phyloP scores from a whole-genome alignment of 306 rosid species.

The Gastrolobium bilobum region DNA sequence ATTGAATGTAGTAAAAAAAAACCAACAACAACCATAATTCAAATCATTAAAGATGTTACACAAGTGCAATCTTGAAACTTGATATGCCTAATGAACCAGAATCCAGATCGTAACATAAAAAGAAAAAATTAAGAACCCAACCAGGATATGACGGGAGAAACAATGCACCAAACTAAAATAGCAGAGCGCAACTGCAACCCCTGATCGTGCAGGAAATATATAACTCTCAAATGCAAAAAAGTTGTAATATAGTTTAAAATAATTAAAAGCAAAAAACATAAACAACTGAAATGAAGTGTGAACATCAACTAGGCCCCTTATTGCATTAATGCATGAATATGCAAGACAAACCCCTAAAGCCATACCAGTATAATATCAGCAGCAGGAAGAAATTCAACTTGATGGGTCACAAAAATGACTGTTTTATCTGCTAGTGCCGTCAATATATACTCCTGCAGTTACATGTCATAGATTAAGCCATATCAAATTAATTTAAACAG shows the following conservation, averaged over 20 bases:
- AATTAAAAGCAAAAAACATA: background rate
- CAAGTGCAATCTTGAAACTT: conserved; percentile 1
- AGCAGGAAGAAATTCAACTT: conserved; percentile 89
- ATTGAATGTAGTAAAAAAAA: background rate
- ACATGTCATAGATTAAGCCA: conserved; percentile 54
- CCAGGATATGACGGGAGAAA: conserved; percentile 38
- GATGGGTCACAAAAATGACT: conserved; percentile 89
- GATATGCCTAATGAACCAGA: conserved; percentile 12
- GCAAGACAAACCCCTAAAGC: conserved; percentile 39
- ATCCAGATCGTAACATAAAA: background rate
- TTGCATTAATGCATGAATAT: conserved; percentile 40
- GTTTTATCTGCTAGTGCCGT: conserved; percentile 82
- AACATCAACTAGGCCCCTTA: conserved; percentile 39
- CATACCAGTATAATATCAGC: conserved; percentile 77
- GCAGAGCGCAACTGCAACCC: conserved; percentile 39
- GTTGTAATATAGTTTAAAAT: conserved; percentile 23
- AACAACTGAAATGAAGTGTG: conserved; percentile 34
- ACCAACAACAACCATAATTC: background rate
- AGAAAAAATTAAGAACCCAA: conserved; percentile 29
- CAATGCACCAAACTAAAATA: conserved; percentile 24
- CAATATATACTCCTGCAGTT: conserved; percentile 91
- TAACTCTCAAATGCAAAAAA: background rate
- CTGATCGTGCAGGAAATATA: conserved; percentile 42
- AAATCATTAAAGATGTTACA: background rate
- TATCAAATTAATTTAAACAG: conserved; percentile 46